Evolutionary conservation across 495 filamentous ascomycete genomes (phyloP).

Genomic region (Aspergillus diversus): DNA sequence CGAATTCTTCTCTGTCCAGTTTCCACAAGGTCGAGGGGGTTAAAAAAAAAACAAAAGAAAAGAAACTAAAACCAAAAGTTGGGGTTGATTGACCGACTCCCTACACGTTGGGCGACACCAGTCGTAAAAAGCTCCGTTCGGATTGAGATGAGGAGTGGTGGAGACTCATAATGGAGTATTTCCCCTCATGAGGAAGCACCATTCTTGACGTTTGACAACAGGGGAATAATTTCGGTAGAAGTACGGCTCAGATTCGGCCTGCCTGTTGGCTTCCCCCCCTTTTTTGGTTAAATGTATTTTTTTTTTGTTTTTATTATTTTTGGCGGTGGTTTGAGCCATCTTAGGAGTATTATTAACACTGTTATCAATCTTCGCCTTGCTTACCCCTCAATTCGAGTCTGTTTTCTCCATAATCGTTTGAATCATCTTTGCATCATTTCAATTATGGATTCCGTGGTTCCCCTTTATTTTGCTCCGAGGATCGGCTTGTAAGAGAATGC

Average conservation of each 20-base stretch:
- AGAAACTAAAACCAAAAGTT: constrained; percentile 6
- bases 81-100: constrained; percentile 13
- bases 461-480: no score
- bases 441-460: no score
- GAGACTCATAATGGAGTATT: constrained; percentile 12
- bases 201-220: not conserved
- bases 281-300: not conserved
- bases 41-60: no score
- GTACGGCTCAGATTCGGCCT: constrained; percentile 8
- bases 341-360: not conserved
- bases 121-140: not conserved
- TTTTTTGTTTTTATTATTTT: not conserved
- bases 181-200: constrained; percentile 23
- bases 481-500: no score
- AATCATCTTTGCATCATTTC: no score
- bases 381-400: no score
- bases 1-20: no score
- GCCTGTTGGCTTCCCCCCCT: not conserved
- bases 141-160: constrained; percentile 20
- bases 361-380: no score
- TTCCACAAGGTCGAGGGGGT: no score
- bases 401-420: no score
- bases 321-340: not conserved
- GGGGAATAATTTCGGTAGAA: constrained; percentile 9
- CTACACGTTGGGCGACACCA: constrained; percentile 14